Percentiles rank a stretch among this genome's conserved stretches.
Conservation (phyloP, 352 stramenopile species). For the Pythium volutum region DNA sequence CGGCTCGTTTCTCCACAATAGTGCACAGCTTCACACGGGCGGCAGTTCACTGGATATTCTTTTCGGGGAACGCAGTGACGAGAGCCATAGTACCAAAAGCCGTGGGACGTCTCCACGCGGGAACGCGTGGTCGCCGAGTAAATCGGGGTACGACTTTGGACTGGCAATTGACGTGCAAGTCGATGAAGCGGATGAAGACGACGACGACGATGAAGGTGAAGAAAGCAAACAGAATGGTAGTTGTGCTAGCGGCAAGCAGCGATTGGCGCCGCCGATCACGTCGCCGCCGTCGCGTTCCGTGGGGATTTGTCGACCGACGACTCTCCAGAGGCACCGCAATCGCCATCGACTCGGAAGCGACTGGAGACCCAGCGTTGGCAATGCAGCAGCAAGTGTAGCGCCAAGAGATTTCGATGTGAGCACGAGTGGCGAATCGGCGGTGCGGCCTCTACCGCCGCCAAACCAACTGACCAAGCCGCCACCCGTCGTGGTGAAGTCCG, state of each 20-base stretch:
- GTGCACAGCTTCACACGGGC: neutral
- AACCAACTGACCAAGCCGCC: neutral
- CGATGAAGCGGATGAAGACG: constrained; percentile 2
- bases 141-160: constrained; percentile 6
- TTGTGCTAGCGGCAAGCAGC: neutral
- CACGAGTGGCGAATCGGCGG: neutral
- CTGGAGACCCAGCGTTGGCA: constrained; percentile 7
- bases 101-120: neutral
- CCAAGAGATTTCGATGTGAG: neutral
- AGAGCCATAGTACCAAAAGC: neutral
- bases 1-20: neutral
- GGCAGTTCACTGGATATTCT: constrained; percentile 2
- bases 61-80: neutral
- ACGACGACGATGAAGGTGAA: neutral
- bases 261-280: constrained; percentile 15
- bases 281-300: constrained; percentile 17
- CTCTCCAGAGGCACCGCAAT: constrained; percentile 24
- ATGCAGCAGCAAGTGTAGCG: neutral
- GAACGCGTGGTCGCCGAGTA: neutral
- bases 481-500: neutral
- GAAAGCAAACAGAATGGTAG: neutral
- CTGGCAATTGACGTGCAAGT: constrained; percentile 16
- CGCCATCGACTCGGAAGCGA: constrained; percentile 18
- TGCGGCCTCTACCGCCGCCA: neutral
- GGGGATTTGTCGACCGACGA: constrained; percentile 17